phyloP scores from a whole-genome alignment of 192 early-diverging fungal species.

The Geranomyces michiganensis region DNA sequence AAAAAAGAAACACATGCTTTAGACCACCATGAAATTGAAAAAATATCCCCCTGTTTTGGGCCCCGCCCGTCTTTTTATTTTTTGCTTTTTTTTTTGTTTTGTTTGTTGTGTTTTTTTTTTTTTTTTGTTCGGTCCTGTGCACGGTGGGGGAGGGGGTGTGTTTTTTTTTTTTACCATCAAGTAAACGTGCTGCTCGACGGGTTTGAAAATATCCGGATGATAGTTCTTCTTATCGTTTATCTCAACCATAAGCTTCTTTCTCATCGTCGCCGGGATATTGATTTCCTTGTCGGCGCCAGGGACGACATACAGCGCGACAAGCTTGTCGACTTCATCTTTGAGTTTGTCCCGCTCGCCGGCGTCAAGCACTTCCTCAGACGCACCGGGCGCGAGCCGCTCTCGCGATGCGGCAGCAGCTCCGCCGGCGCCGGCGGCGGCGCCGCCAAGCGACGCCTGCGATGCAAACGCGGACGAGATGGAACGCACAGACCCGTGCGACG shows the following conservation, averaged over 20 bases:
- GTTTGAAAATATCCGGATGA: constrained; percentile 41
- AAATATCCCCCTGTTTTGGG: no score
- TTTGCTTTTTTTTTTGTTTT: no score
- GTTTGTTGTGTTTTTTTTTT: no score
- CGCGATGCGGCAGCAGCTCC: background rate
- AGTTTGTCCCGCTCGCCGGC: constrained; percentile 17
- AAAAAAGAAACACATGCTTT: background rate
- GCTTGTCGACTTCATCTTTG: constrained; percentile 29
- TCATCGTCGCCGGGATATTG: constrained; percentile 33
- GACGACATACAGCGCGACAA: constrained; percentile 23
- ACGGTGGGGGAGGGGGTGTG: background rate
- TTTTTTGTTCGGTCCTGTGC: no score
- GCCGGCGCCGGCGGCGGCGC: no score
- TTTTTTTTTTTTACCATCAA: constrained; percentile 31
- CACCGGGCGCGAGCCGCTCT: background rate
- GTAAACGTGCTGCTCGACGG: constrained; percentile 35
- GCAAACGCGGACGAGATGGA: constrained; percentile 12
- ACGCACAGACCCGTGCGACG: constrained; percentile 20
- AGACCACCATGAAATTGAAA: no score
- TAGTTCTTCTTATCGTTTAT: constrained; percentile 38
- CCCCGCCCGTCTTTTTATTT: background rate
- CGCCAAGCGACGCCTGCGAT: constrained; percentile 13
- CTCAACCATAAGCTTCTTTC: constrained; percentile 36
- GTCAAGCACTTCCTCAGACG: background rate
- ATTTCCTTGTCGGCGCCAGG: constrained; percentile 37